A percentile compares a stretch with the other conserved stretches of the same genome.
These are phyloP conservation scores for Helicosporidium sp. DNA, from an alignment of 139 green algal species.

Conservation along the genomic window DNA sequence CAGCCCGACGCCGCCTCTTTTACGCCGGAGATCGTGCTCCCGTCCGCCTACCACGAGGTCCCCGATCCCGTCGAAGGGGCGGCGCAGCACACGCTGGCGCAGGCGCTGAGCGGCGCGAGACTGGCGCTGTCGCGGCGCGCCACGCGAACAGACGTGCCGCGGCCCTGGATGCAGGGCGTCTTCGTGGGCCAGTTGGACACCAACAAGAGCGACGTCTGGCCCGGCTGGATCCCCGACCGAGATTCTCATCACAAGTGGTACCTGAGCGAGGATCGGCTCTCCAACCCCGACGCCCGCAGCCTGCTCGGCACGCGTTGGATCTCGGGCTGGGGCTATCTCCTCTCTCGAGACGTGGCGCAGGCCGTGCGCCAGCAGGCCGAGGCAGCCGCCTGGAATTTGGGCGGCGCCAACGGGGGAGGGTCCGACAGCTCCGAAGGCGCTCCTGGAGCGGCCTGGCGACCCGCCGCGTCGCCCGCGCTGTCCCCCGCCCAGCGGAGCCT, in stretches of 20 bases:
- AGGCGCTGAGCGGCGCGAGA: too few relatives aligned
- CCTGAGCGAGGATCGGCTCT: slow-evolving; percentile 4
- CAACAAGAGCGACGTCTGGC: slow-evolving; percentile 3
- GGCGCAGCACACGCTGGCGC: too few relatives aligned
- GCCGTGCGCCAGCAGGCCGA: slow-evolving; percentile 6
- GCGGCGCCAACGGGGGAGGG: too few relatives aligned
- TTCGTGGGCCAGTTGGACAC: slow-evolving; percentile 14
- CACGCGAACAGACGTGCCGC: too few relatives aligned
- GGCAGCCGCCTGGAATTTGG: background rate
- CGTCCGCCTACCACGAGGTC: too few relatives aligned
- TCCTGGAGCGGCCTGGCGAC: too few relatives aligned
- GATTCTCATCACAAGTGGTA: slow-evolving; percentile 13
- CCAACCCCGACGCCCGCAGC: background rate
- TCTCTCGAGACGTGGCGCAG: slow-evolving; percentile 25
- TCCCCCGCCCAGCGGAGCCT: too few relatives aligned
- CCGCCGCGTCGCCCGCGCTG: too few relatives aligned
- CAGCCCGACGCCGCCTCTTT: background rate
- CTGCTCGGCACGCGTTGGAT: slow-evolving; percentile 9
- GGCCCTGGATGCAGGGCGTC: background rate
- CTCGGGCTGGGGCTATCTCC: slow-evolving; percentile 37
- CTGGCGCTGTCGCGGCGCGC: too few relatives aligned
- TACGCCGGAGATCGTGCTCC: too few relatives aligned
- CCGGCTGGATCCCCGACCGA: slow-evolving; percentile 10
- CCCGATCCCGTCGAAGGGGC: too few relatives aligned
- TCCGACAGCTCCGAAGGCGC: too few relatives aligned